Percentiles rank a stretch among this genome's conserved stretches.
Conservation (phyloP, 139 green algal genomes). For the Diplosphaera chodatii region DNA sequence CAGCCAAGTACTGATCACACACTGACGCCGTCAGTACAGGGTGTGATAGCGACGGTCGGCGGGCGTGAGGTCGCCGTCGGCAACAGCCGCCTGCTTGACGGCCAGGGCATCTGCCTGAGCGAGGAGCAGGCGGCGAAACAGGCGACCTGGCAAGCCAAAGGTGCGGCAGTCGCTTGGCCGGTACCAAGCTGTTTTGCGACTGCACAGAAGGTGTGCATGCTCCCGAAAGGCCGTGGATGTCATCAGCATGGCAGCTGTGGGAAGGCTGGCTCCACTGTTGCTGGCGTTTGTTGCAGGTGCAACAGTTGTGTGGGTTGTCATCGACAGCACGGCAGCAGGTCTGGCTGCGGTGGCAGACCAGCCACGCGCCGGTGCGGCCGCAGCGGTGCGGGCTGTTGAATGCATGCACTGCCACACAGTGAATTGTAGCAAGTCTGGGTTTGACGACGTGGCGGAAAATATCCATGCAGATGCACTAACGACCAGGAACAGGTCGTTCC, state of each 20-base stretch:
- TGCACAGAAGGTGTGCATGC: background rate
- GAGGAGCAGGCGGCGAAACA: background rate
- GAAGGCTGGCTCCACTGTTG: too few species aligned
- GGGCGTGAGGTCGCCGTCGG: background rate
- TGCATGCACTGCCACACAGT: too few species aligned
- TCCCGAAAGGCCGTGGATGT: background rate
- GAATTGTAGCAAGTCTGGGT: too few species aligned
- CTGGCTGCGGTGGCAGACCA: conserved; percentile 52
- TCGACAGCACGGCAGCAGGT: conserved; percentile 43
- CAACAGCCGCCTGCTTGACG: background rate
- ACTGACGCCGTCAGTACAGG: too few species aligned
- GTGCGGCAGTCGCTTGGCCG: background rate
- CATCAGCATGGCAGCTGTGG: too few species aligned
- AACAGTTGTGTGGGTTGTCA: conserved; percentile 23
- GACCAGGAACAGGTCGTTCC: too few species aligned
- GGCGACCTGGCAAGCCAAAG: background rate
- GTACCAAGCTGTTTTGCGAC: background rate
- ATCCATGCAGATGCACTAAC: too few species aligned
- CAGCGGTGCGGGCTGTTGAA: conserved; percentile 48
- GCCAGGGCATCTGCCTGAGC: background rate
- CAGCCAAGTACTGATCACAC: too few species aligned
- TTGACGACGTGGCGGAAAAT: too few species aligned
- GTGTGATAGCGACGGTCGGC: too few species aligned
- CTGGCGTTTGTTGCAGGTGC: background rate
- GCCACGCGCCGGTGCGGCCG: conserved; percentile 53